phyloP scores from a whole-genome alignment of 495 filamentous ascomycete species.

The Friedmanniomyces endolithicus region DNA sequence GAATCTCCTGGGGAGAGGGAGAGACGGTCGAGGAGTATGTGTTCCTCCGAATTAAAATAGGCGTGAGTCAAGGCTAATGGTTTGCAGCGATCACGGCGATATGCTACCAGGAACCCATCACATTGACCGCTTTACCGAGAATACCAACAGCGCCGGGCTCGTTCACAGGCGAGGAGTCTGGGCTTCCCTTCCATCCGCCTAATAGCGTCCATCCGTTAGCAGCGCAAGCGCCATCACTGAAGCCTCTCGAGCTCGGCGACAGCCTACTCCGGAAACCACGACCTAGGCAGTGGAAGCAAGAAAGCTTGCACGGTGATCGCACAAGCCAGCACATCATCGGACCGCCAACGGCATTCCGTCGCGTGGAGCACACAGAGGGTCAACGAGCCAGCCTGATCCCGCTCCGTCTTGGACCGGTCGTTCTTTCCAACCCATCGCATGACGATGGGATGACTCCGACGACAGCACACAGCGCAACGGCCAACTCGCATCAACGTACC shows the following conservation, averaged over 20 bases:
- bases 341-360: slow-evolving; percentile 5
- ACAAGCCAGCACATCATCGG: neutral
- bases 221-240: slow-evolving; percentile 1
- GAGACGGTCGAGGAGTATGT: neutral
- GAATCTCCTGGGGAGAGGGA: slow-evolving; percentile 6
- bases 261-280: neutral
- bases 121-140: slow-evolving; percentile 4
- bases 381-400: slow-evolving; percentile 12
- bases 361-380: slow-evolving; percentile 7
- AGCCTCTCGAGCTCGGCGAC: slow-evolving; percentile 9
- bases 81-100: neutral
- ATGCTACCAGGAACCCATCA: slow-evolving; percentile 6
- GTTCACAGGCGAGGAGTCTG: neutral
- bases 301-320: neutral
- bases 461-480: neutral
- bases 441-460: neutral
- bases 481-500: neutral
- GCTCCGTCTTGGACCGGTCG: slow-evolving; percentile 10
- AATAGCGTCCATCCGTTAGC: neutral
- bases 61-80: neutral
- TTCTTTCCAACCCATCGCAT: neutral
- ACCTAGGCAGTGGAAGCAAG: neutral
- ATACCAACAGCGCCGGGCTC: neutral
- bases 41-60: neutral
- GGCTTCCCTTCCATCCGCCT: neutral